These are phyloP conservation scores for Quillaja saponaria DNA, from an alignment of 306 rosid genomes.

Conservation along the genomic window DNA sequence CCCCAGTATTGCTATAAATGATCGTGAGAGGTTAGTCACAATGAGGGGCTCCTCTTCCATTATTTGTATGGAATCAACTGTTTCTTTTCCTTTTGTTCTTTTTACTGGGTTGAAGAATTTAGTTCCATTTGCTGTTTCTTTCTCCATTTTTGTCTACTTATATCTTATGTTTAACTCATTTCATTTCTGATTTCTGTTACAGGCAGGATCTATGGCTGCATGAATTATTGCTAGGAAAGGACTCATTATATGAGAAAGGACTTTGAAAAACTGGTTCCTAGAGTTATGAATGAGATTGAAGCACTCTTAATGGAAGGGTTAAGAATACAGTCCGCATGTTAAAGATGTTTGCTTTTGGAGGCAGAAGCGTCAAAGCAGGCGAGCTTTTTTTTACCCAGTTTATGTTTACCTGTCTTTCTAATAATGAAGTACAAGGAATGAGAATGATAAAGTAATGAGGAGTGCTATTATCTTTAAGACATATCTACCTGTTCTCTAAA, in stretches of 20 bases:
- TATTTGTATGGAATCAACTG: slow-evolving; percentile 3
- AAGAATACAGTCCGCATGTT: slow-evolving; percentile 64
- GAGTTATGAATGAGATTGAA: slow-evolving; percentile 52
- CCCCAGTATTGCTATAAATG: slow-evolving; percentile 11
- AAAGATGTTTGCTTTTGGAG: slow-evolving; percentile 17
- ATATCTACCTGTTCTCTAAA: no score
- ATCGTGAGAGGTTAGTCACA: slow-evolving; percentile 49
- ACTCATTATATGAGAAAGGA: slow-evolving; percentile 36
- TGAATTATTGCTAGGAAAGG: slow-evolving; percentile 16
- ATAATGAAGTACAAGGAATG: no score
- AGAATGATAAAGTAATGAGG: no score
- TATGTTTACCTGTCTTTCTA: no score
- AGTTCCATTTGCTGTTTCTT: neutral
- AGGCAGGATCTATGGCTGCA: slow-evolving; percentile 41
- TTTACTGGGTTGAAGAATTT: neutral
- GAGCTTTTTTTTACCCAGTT: slow-evolving; percentile 2
- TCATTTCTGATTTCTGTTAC: slow-evolving; percentile 34
- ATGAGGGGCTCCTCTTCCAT: neutral
- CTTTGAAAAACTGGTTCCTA: slow-evolving; percentile 52
- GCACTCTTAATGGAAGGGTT: slow-evolving; percentile 66
- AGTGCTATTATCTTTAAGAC: no score
- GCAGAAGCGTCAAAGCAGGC: slow-evolving; percentile 14
- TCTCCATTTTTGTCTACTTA: slow-evolving; percentile 4
- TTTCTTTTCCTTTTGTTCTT: neutral
- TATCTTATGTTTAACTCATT: slow-evolving; percentile 1